Evolutionary conservation across 2,329 filamentous ascomycete species (phyloP).

Genomic region (Monilinia aucupariae): DNA sequence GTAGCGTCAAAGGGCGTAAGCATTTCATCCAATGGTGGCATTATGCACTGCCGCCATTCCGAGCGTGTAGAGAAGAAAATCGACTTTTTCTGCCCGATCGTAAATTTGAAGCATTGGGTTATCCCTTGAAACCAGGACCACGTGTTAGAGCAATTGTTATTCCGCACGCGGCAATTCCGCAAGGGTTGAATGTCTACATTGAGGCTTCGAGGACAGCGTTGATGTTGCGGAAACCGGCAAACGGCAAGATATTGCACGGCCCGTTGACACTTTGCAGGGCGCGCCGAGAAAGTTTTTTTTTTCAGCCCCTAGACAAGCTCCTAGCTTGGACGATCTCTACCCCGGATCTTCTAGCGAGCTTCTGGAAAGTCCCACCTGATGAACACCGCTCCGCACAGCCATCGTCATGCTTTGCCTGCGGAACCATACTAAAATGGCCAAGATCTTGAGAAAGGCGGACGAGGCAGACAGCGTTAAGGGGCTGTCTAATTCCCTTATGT

Average conservation of each 20-base stretch:
- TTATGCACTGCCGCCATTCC: not conserved
- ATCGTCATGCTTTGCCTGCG: not conserved
- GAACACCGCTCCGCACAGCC: not conserved
- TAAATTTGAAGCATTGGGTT: not conserved
- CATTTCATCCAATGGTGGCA: not conserved
- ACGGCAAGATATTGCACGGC: not conserved
- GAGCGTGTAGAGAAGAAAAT: not conserved
- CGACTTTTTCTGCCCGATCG: not conserved
- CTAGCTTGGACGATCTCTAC: not conserved
- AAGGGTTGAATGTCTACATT: too few species aligned
- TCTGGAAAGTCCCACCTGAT: conserved; percentile 16
- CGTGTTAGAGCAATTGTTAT: not conserved
- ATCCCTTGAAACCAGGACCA: not conserved
- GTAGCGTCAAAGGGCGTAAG: not conserved
- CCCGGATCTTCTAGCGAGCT: conserved; percentile 15
- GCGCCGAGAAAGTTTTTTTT: not conserved
- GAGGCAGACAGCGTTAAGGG: conserved; percentile 5
- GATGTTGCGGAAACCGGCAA: not conserved
- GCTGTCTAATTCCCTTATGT: not conserved
- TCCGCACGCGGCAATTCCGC: too few species aligned
- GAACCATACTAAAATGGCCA: not conserved
- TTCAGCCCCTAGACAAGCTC: not conserved
- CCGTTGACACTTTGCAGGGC: not conserved
- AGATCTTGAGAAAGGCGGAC: not conserved
- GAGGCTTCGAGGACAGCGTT: not conserved